Conservation (phyloP, 352 stramenopile species). For the Pythium insidiosum region DNA sequence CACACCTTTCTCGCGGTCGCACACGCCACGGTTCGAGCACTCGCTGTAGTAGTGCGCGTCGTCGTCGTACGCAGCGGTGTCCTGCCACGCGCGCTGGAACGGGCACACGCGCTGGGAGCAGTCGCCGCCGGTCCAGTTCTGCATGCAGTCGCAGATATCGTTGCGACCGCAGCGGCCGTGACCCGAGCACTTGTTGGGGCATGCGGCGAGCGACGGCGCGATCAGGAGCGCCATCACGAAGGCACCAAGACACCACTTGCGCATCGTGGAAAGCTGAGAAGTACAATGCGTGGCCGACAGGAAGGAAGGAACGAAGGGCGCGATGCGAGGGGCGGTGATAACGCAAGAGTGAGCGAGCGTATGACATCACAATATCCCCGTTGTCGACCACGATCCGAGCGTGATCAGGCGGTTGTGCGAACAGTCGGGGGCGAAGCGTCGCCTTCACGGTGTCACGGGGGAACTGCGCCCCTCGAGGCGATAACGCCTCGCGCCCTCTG, state of each 20-base stretch:
- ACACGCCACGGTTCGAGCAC: slow-evolving; percentile 66
- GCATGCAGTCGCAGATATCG: slow-evolving; percentile 78
- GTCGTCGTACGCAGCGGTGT: slow-evolving; percentile 26
- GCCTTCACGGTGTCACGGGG: too few relatives aligned
- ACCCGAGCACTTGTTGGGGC: slow-evolving; percentile 84
- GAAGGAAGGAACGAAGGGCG: too few relatives aligned
- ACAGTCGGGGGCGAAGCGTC: too few relatives aligned
- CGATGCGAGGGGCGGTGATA: slow-evolving; percentile 1
- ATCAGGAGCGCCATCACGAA: slow-evolving; percentile 23
- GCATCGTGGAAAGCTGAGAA: slow-evolving; percentile 11
- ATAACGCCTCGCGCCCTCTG: too few relatives aligned
- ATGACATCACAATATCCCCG: too few relatives aligned
- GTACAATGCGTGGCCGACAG: background rate
- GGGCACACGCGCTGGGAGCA: slow-evolving; percentile 33
- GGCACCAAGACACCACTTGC: slow-evolving; percentile 24
- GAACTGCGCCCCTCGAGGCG: too few relatives aligned
- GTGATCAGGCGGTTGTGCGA: too few relatives aligned
- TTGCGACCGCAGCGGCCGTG: slow-evolving; percentile 74
- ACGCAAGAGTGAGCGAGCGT: too few relatives aligned
- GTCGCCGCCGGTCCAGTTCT: slow-evolving; percentile 60
- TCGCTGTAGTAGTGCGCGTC: slow-evolving; percentile 67
- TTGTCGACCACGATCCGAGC: too few relatives aligned
- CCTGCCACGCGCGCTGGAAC: slow-evolving; percentile 35
- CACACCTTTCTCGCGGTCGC: slow-evolving; percentile 54
- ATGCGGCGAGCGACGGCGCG: slow-evolving; percentile 16